phyloP scores from a whole-genome alignment of 176 grass and related monocot species.

The Stipa capillata region DNA sequence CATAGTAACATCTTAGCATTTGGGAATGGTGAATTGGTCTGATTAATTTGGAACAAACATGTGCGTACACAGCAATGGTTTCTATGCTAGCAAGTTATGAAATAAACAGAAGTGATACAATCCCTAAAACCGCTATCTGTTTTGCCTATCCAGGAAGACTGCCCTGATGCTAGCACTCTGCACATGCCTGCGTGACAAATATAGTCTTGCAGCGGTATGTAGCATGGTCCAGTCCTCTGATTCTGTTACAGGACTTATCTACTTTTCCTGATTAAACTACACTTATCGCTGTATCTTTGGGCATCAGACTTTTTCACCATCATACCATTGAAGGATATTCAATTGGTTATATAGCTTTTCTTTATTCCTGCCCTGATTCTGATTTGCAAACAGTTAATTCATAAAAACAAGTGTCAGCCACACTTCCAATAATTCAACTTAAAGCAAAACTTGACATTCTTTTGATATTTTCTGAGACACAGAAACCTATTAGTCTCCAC shows the following conservation, averaged over 20 bases:
- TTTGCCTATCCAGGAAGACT: slow-evolving; percentile 64
- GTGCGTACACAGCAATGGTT: not conserved
- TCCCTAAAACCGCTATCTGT: not conserved
- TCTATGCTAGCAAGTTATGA: not conserved
- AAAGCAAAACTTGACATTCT: not conserved
- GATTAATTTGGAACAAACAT: not conserved
- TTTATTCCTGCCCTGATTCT: not conserved
- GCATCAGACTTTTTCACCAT: not conserved
- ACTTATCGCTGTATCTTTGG: not conserved
- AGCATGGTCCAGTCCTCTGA: not conserved
- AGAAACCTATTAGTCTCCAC: not conserved
- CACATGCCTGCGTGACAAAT: slow-evolving; percentile 68
- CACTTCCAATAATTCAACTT: not conserved
- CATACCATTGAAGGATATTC: not conserved
- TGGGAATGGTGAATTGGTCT: not conserved
- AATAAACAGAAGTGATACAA: not conserved
- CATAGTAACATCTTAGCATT: not conserved
- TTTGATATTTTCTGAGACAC: not conserved
- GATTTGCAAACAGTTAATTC: not conserved
- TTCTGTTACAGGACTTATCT: slow-evolving; percentile 1
- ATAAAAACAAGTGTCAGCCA: not conserved
- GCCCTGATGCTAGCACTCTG: slow-evolving; percentile 91
- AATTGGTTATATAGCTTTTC: not conserved
- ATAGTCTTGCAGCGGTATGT: slow-evolving; percentile 95
- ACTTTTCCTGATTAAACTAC: not conserved